These are phyloP conservation scores for Saccharum hybrid DNA, from an alignment of 202 grass and related monocot genomes.

Conservation along the genomic window DNA sequence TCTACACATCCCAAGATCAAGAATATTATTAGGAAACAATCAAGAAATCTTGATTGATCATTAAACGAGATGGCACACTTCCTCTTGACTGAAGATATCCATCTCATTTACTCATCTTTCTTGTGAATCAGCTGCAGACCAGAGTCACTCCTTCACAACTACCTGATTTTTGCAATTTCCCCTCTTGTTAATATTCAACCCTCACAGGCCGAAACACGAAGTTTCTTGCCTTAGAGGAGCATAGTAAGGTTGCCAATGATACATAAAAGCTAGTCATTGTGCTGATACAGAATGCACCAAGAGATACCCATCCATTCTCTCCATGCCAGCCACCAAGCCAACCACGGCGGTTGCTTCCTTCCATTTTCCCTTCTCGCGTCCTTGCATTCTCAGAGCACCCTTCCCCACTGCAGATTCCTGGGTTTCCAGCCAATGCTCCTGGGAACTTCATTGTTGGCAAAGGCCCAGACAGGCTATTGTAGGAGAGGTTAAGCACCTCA, in stretches of 20 bases:
- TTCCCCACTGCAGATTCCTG: constrained; percentile 67
- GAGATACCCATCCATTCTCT: constrained; percentile 76
- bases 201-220: constrained; percentile 65
- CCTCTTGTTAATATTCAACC: constrained; percentile 59
- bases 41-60: constrained; percentile 12
- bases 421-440: constrained; percentile 89
- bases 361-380: constrained; percentile 52
- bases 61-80: constrained; percentile 1
- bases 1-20: constrained; percentile 35
- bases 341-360: constrained; percentile 42
- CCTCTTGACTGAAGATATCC: neutral
- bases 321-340: constrained; percentile 54
- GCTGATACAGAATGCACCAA: constrained; percentile 92
- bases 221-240: constrained; percentile 68
- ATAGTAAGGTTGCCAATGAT: constrained; percentile 76
- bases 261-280: constrained; percentile 92
- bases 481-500: constrained; percentile 79
- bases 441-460: constrained; percentile 78
- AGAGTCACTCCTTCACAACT: constrained; percentile 31
- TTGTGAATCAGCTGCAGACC: constrained; percentile 36
- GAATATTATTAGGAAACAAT: constrained; percentile 35
- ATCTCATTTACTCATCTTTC: constrained; percentile 8
- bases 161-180: constrained; percentile 9
- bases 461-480: constrained; percentile 80
- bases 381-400: constrained; percentile 56